Evolutionary conservation across 2,329 filamentous ascomycete genomes (phyloP).

Genomic region (Endothia cerciana): DNA sequence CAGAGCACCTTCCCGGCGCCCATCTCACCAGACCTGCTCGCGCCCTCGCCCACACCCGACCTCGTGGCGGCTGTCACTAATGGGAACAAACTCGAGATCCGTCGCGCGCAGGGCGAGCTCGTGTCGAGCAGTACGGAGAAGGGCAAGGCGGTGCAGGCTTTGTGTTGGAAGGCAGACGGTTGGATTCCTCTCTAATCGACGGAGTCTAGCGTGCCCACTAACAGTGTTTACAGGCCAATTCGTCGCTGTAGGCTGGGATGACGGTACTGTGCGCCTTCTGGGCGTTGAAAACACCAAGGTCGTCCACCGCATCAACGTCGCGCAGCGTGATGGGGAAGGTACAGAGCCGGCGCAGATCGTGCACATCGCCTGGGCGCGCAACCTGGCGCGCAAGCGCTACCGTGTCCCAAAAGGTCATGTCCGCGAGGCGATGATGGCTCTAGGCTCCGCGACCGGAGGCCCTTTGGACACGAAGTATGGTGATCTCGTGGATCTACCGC

Average conservation of each 20-base stretch:
- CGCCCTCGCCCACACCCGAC: constrained; percentile 85
- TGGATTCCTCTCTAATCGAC: constrained; percentile 12
- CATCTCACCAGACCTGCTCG: constrained; percentile 61
- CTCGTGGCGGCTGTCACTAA: constrained; percentile 74
- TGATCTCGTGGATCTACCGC: constrained; percentile 62
- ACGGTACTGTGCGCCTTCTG: constrained; percentile 76
- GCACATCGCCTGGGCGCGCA: constrained; percentile 59
- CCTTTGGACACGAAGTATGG: constrained; percentile 31
- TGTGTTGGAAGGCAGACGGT: constrained; percentile 74
- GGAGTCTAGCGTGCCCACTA: constrained; percentile 32
- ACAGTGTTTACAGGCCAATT: constrained; percentile 61
- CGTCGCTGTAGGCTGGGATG: constrained; percentile 82
- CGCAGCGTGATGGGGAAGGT: constrained; percentile 36
- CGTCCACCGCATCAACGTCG: constrained; percentile 70
- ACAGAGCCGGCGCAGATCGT: constrained; percentile 48
- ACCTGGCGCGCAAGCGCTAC: constrained; percentile 41
- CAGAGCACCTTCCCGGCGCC: constrained; percentile 61
- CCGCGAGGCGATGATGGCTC: constrained; percentile 32
- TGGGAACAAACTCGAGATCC: constrained; percentile 72
- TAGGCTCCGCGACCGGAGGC: neutral
- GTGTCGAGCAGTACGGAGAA: constrained; percentile 54
- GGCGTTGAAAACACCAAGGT: constrained; percentile 81
- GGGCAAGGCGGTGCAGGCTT: constrained; percentile 48
- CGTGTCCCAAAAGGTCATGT: constrained; percentile 23
- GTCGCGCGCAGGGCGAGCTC: constrained; percentile 74